Evolutionary conservation across 306 rosid species (phyloP), one percentile per base, ranked within the genome.

Genomic region (Datisca glomerata): DNA sequence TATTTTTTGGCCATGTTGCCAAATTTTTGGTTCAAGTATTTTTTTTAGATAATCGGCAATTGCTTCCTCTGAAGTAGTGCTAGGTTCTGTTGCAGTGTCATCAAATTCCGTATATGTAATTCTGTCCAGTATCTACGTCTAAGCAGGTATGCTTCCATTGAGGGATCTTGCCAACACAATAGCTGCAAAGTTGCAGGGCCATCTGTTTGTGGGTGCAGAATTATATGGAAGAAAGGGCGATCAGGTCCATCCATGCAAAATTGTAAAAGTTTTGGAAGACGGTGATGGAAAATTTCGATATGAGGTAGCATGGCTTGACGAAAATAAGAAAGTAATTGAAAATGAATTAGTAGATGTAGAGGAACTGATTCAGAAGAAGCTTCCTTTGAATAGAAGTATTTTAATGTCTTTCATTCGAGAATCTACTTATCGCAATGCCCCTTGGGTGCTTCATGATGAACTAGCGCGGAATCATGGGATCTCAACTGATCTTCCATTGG

Each of bases 321-420:
- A 68, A 60, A 69, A 64, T 67, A 89, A 64, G 78, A 70, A 59
- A 61, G 60, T 51, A 45, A 57, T 47, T 22, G 93, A 61, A 45
- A 73, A 52, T 32, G 59, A 75, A 10, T 51, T 69, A 18, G 43
- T 83, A 8, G 45, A 22, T 8, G 55, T 57, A 8, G 78, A 72
- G 59, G 79, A 69, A 55, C 55, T 89, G 65, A 63, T 74, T 54
- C 79, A 65, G 60, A 89, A 77, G 80, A 89, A 89, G 67, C 76
- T 51, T 0, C 85, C 73, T 24, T 72, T 89, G 64, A 89, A 93
- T 68, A 74, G 93, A 59, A 72, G 60, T 49, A 47, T 75, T 41
- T 64, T 77, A 24, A 89, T 80, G 67, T 80, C 94, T 43, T 89
- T 89, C 53, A 77, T 89, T 61, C 91, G 97, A 66, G 91, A 84